Evolutionary conservation across 2,329 filamentous ascomycete genomes (phyloP).

Genomic region (Tolypocladium nubicola): DNA sequence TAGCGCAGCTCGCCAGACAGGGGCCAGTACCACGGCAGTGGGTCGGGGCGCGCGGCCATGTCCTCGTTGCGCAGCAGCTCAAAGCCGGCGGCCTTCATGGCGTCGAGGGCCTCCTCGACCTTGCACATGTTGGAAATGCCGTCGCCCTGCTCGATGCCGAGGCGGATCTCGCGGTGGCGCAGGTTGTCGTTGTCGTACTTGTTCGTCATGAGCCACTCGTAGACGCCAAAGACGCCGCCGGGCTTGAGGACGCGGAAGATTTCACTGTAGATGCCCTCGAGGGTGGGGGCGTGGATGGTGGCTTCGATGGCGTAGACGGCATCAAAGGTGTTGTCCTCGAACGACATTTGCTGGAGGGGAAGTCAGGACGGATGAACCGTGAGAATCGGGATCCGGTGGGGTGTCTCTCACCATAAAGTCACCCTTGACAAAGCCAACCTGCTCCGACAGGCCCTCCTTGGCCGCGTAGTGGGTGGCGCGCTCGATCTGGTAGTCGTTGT

Average conservation of each 20-base stretch:
- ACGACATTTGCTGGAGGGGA: conserved; percentile 59
- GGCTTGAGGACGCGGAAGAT: conserved; percentile 95
- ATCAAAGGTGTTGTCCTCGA: conserved; percentile 85
- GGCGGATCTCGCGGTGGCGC: conserved; percentile 77
- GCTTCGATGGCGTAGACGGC: conserved; percentile 96
- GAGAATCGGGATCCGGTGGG: too few relatives aligned
- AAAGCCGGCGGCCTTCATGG: conserved; percentile 83
- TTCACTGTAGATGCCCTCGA: conserved; percentile 87
- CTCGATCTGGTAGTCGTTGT: conserved; percentile 98
- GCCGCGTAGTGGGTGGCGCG: conserved; percentile 77
- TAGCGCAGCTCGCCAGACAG: conserved; percentile 77
- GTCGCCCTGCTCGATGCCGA: conserved; percentile 91
- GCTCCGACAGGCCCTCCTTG: conserved; percentile 69
- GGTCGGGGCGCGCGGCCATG: conserved; percentile 65
- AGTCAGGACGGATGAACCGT: neutral
- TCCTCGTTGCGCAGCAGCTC: conserved; percentile 77
- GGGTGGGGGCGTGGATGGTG: conserved; percentile 83
- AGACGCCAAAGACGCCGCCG: conserved; percentile 89
- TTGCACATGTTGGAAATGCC: conserved; percentile 97
- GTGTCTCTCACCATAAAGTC: conserved; percentile 71
- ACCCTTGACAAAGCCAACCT: conserved; percentile 82
- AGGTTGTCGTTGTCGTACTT: conserved; percentile 83
- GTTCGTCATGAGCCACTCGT: conserved; percentile 99
- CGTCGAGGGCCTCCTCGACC: conserved; percentile 66
- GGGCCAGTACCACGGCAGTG: conserved; percentile 89